Base-by-base conservation (phyloP, 371 early-diverging fungal genomes). In the Lichtheimia ornata region DNA sequence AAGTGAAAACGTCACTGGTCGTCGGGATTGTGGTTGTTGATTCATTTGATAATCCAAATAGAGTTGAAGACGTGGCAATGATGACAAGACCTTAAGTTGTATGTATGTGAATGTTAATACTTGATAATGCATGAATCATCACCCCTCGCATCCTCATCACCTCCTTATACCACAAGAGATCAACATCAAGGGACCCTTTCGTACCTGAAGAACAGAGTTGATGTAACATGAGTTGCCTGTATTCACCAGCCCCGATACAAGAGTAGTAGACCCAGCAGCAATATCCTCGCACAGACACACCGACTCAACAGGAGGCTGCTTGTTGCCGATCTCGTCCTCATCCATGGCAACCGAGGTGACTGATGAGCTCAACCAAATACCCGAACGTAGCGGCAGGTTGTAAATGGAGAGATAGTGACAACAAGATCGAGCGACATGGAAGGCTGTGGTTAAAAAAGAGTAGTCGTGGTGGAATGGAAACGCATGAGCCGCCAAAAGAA, bases 171-270 rank as follows among this genome's bases (percentile, higher is more conserved):
- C 28, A 28, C 28, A 28, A 28, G 28, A 35, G 35, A 35, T 35
- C 35, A 35, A 35, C 35, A 35, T 35, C 35, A 35, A 35, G 35
- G 35, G 35, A 35, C 35, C 22, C 2, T 43, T 56, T 20, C 42
- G 17, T 73, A 89, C 91, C 87, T 97, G 97, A 22, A 96, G 71
- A 12, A 95, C 94, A 15, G 92, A 89, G 71, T 96, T 96, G 67
- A 97, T 77, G 64, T 94, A 97, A 70, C 97, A 97, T 28, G 95
- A 88, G 71, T 97, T 97, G 47, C 97, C 97, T 13, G 90, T 85
- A 61, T 97, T 97, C 42, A 90, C 82, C 27, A 97, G 78, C 1
- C 97, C 97, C 43, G 84, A 76, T 30, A 63, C 63, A 14, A 50
- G 35, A n/a, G 15, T 15, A n/a, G 15, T 15, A 7, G 18, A 28